Base-by-base conservation (phyloP, 495 filamentous ascomycete genomes). In the Xylaria castorea region DNA sequence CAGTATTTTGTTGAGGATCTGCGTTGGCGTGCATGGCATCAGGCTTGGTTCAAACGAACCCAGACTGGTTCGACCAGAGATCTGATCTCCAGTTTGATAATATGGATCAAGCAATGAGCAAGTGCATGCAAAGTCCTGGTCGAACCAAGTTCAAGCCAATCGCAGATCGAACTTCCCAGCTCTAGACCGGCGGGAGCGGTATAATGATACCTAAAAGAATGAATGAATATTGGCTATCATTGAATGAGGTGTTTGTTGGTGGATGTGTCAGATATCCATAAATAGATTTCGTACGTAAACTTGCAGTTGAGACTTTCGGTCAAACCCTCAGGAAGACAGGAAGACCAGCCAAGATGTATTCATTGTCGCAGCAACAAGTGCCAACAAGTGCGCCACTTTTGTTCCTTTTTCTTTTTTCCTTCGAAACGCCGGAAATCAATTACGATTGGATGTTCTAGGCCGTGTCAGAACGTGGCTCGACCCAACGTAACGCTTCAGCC, bases 251-350 rank as follows among this genome's bases (percentile, higher is more conserved):
- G 32, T 38, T 36, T 61, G 58, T 61, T 61, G 34, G 58, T 38
- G 20, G 32, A 36, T 51, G 55, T 61, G 58, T 38, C 58, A 61
- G 58, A 61, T 61, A 61, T 36, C 58, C 58, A 61, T 38, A 61
- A 61, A 61, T 61, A 61, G 58, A 61, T 36, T 22, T 38, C n/a
- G 34, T 22, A 61, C 32, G 58, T 61, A 61, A 61, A 61, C 58
- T 38, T 38, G 58, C 58, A 40, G 32, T 38, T 60, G 12, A 8
- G n/a, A n/a, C 32, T n/a, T 36, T 38, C 58, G 58, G 58, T 38
- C 58, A 61, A 61, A 20, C 4, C 32, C 8, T 6, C 11, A 9
- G n/a, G n/a, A n/a, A n/a, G n/a, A n/a, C n/a, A 4, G 12, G 27
- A 32, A 32, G 25, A 3, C 53, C 27, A 57, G 27, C 51, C 57